Evolutionary conservation across 139 green algal genomes (phyloP).

Genomic region (Closterium sp.): DNA sequence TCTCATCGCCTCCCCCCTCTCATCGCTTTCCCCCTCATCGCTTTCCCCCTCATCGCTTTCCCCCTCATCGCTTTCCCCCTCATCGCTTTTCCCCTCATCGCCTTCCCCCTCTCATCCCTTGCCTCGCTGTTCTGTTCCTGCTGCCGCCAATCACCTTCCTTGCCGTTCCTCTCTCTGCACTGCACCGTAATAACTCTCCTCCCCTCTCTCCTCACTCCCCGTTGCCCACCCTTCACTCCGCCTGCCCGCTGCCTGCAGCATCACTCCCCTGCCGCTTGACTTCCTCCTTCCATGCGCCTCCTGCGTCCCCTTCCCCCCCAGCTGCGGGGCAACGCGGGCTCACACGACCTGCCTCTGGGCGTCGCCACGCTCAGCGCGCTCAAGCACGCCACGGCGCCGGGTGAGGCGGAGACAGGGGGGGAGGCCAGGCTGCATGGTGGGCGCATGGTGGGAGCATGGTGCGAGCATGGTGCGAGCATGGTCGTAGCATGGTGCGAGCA

Average conservation of each 20-base stretch:
- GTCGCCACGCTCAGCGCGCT: conserved; percentile 57
- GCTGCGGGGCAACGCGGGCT: conserved; percentile 87
- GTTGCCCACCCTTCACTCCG: too few species aligned
- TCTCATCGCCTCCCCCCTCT: neutral
- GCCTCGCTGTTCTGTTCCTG: neutral
- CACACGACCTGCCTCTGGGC: conserved; percentile 89
- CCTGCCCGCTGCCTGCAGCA: too few species aligned
- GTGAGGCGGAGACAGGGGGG: too few species aligned
- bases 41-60: neutral
- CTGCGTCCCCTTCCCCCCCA: neutral
- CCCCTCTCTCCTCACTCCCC: too few species aligned
- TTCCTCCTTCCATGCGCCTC: neutral
- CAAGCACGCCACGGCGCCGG: conserved; percentile 24
- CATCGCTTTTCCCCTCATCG: neutral
- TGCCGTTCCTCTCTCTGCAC: neutral
- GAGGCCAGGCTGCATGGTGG: too few species aligned
- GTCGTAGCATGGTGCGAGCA: too few species aligned
- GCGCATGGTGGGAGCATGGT: too few species aligned
- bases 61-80: neutral
- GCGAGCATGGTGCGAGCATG: too few species aligned
- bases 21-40: neutral
- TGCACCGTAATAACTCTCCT: too few species aligned
- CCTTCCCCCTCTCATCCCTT: neutral
- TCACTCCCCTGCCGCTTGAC: neutral
- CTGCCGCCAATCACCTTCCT: neutral